Conservation (phyloP, 495 filamentous ascomycete species). For the Immersiella caudata region DNA sequence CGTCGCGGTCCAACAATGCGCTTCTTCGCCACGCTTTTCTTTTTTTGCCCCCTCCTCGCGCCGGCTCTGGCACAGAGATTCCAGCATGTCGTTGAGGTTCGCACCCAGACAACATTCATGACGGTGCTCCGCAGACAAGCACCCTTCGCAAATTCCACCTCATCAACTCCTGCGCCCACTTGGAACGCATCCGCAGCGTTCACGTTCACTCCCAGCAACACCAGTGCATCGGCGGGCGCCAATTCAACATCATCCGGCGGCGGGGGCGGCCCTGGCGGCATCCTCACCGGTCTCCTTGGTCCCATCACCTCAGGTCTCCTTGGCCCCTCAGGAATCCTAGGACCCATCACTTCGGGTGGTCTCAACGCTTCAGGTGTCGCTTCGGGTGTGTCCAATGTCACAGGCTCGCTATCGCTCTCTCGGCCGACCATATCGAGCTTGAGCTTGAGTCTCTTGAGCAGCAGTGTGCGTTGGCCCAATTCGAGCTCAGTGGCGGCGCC, state of each 20-base stretch:
- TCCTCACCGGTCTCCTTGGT: neutral
- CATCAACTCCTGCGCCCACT: neutral
- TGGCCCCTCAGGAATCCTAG: neutral
- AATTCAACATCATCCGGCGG: neutral
- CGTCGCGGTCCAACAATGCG: neutral
- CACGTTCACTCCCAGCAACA: slow-evolving; percentile 10
- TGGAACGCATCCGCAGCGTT: slow-evolving; percentile 10
- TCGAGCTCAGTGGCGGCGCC: neutral
- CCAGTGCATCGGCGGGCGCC: neutral
- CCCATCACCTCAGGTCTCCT: slow-evolving; percentile 2
- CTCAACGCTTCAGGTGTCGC: neutral
- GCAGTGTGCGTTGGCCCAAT: slow-evolving; percentile 13
- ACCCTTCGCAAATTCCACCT: slow-evolving; percentile 6
- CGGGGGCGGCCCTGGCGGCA: neutral
- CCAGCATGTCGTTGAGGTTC: neutral
- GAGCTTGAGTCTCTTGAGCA: neutral
- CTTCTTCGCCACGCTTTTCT: neutral
- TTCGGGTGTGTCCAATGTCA: neutral
- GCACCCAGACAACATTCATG: slow-evolving; percentile 6
- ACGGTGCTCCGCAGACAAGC: neutral
- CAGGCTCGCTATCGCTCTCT: neutral
- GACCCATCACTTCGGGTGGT: neutral
- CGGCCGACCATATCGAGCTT: slow-evolving; percentile 2
- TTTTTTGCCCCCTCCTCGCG: neutral
- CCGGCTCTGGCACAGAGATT: neutral